These are phyloP conservation scores for Mycena belliarum DNA, from an alignment of 768 basidiomycete species.

Conservation along the genomic window DNA sequence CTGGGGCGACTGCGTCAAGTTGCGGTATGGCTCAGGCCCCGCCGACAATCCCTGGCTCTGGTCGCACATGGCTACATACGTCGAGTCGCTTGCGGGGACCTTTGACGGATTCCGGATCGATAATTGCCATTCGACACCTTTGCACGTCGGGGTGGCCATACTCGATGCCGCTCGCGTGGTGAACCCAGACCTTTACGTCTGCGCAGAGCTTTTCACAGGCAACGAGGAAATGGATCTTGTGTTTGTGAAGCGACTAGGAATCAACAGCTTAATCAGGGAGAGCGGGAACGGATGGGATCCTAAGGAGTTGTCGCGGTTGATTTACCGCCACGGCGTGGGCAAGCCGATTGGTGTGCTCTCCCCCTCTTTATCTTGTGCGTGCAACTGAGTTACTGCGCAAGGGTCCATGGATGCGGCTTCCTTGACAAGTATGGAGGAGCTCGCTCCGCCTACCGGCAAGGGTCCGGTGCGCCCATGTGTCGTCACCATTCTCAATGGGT, in stretches of 20 bases:
- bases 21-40: slow-evolving; percentile 85
- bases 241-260: slow-evolving; percentile 89
- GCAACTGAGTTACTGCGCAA: slow-evolving; percentile 29
- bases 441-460: slow-evolving; percentile 80
- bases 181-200: slow-evolving; percentile 93
- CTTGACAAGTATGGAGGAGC: slow-evolving; percentile 71
- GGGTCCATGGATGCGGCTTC: slow-evolving; percentile 95
- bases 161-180: slow-evolving; percentile 87
- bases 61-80: slow-evolving; percentile 87
- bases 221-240: slow-evolving; percentile 90
- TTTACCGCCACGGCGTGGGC: slow-evolving; percentile 88
- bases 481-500: slow-evolving; percentile 82
- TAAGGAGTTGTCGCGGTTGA: slow-evolving; percentile 85
- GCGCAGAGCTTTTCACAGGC: slow-evolving; percentile 96
- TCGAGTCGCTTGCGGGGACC: slow-evolving; percentile 70
- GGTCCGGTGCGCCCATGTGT: slow-evolving; percentile 74
- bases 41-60: slow-evolving; percentile 92
- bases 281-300: slow-evolving; percentile 90
- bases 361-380: neutral
- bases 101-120: slow-evolving; percentile 98
- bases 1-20: slow-evolving; percentile 98
- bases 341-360: slow-evolving; percentile 80
- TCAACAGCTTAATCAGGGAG: slow-evolving; percentile 94
- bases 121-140: slow-evolving; percentile 97
- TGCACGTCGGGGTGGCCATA: slow-evolving; percentile 94